Percentiles rank a stretch among this genome's conserved stretches.
These are phyloP conservation scores for Phaffia rhodozyma DNA, from an alignment of 1,284 basidiomycete genomes.

Conservation along the genomic window DNA sequence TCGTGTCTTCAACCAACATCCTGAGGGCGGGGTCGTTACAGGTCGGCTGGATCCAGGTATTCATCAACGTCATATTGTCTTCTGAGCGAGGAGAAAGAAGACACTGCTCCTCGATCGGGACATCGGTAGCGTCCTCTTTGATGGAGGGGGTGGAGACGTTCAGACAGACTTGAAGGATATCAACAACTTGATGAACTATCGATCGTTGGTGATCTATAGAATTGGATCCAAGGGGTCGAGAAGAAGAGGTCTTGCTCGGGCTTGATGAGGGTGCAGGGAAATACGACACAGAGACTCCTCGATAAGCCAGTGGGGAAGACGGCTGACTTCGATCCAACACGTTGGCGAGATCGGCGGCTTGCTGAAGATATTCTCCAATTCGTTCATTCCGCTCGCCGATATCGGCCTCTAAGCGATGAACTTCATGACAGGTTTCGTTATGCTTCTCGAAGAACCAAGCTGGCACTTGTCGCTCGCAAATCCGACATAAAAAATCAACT, in stretches of 20 bases:
- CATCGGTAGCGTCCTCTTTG: slow-evolving; percentile 77
- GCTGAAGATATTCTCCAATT: slow-evolving; percentile 63
- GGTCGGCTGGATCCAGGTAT: slow-evolving; percentile 68
- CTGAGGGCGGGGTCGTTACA: slow-evolving; percentile 76
- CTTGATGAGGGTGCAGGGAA: slow-evolving; percentile 23
- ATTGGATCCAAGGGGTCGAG: slow-evolving; percentile 7
- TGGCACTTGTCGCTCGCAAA: slow-evolving; percentile 92
- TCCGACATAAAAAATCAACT: slow-evolving; percentile 88
- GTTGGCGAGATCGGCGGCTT: slow-evolving; percentile 44
- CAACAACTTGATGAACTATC: slow-evolving; percentile 56
- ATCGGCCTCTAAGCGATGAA: slow-evolving; percentile 91
- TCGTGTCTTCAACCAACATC: slow-evolving; percentile 71
- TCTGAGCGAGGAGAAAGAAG: slow-evolving; percentile 77
- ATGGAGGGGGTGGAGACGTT: slow-evolving; percentile 80
- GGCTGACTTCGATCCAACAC: slow-evolving; percentile 29
- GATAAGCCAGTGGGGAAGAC: slow-evolving; percentile 57
- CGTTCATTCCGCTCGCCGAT: slow-evolving; percentile 88
- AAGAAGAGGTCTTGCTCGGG: slow-evolving; percentile 16
- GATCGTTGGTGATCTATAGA: slow-evolving; percentile 24
- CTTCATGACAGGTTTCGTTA: slow-evolving; percentile 96
- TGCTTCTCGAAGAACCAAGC: slow-evolving; percentile 99
- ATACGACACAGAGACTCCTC: slow-evolving; percentile 45
- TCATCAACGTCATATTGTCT: slow-evolving; percentile 63
- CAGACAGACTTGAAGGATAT: slow-evolving; percentile 63
- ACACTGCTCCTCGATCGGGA: slow-evolving; percentile 84